Conservation (phyloP, 768 basidiomycete species). For the Tephrocybe sp. region DNA sequence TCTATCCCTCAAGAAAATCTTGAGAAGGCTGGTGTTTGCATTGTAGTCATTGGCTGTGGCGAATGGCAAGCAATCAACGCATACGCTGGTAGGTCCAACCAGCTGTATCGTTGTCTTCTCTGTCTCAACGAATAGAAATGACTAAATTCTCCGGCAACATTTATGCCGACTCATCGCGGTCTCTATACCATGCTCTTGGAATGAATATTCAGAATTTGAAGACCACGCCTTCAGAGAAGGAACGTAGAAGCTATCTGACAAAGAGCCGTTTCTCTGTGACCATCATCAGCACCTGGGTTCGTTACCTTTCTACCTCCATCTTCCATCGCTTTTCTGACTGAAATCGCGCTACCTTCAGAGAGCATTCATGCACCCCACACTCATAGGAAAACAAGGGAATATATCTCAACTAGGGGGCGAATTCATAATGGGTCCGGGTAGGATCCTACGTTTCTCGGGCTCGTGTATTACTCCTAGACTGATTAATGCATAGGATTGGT, state of each 20-base stretch:
- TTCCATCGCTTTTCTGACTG: constrained; percentile 37
- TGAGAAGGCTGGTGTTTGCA: constrained; percentile 32
- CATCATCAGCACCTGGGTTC: constrained; percentile 44
- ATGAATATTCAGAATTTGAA: constrained; percentile 52
- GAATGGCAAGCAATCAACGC: constrained; percentile 46
- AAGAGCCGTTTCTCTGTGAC: constrained; percentile 27
- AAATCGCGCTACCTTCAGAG: too few relatives aligned
- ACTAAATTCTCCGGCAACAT: constrained; percentile 46
- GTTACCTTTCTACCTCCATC: constrained; percentile 30
- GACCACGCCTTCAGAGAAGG: constrained; percentile 41
- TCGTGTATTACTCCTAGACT: constrained; percentile 26
- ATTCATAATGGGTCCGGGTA: too few relatives aligned
- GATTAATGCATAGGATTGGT: constrained; percentile 29
- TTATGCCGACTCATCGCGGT: constrained; percentile 63
- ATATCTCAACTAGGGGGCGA: constrained; percentile 58
- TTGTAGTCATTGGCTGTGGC: constrained; percentile 61
- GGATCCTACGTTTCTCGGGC: constrained; percentile 62
- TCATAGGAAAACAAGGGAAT: constrained; percentile 61
- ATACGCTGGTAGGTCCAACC: constrained; percentile 42
- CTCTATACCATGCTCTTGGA: constrained; percentile 58
- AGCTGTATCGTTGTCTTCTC: constrained; percentile 6
- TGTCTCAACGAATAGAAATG: constrained; percentile 29
- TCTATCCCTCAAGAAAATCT: constrained; percentile 39
- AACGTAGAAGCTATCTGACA: constrained; percentile 46
- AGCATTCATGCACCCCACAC: constrained; percentile 38